phyloP scores from a whole-genome alignment of 371 early-diverging fungal genomes.

The Rhizomucor miehei region DNA sequence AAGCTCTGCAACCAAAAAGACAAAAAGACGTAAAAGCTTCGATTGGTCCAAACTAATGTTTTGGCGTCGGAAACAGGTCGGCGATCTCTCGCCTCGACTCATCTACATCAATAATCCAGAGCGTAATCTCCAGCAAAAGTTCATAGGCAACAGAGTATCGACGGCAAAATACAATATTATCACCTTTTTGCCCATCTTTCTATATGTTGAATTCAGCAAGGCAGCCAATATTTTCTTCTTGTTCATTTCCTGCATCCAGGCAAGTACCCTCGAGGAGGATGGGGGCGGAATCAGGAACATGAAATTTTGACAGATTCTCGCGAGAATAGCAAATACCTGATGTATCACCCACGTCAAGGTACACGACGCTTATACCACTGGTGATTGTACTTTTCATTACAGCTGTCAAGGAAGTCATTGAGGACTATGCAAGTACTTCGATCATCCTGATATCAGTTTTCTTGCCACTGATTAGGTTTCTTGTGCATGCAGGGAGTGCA shows the following conservation, averaged over 20 bases:
- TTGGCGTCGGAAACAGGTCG: conserved; percentile 2
- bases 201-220: conserved; percentile 93
- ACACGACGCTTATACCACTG: conserved; percentile 92
- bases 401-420: conserved; percentile 95
- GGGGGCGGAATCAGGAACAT: neutral
- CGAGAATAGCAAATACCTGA: conserved; percentile 74
- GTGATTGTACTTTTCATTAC: conserved; percentile 86
- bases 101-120: conserved; percentile 82
- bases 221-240: conserved; percentile 95
- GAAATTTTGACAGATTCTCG: neutral
- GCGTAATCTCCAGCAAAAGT: conserved; percentile 70
- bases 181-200: conserved; percentile 90
- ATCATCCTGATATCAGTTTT: neutral
- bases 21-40: neutral
- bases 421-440: conserved; percentile 75
- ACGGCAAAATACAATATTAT: conserved; percentile 89
- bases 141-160: conserved; percentile 76
- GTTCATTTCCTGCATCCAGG: conserved; percentile 83
- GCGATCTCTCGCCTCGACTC: conserved; percentile 51
- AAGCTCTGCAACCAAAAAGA: neutral
- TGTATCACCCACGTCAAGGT: conserved; percentile 82
- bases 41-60: neutral
- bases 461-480: no score
- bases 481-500: conserved; percentile 50
- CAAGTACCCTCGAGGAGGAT: conserved; percentile 25